Base-by-base conservation (phyloP, 805 yeast genomes). In the Jamesozyma lodderae region DNA sequence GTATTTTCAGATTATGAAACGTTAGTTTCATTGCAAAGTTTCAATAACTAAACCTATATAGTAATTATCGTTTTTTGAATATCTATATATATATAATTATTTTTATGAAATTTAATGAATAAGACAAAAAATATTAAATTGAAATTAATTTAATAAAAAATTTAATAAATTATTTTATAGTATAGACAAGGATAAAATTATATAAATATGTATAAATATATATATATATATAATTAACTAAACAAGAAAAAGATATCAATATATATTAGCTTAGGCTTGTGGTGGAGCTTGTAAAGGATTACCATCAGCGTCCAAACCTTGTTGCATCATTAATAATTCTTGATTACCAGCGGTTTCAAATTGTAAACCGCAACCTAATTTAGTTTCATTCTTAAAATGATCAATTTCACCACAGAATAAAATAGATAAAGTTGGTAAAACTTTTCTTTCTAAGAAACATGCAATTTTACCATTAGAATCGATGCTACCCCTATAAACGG, bases 331-430 rank as follows among this genome's bases (percentile, higher is more conserved):
- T 73, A 84, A 78, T 52, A 86, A 75, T 69, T 85, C 92, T 69
- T 88, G 95, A 57, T 83, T 79, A 59, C 96, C 96, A 41, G 92
- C 90, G 48, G 92, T 79, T 72, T 92, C 97, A 49, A 92, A 80
- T 70, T 90, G 96, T 54, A 92, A 72, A 63, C 96, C 97, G 53
- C 88, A 75, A 59, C 98, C 98, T 49, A 90, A 68, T 64, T 79
- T 81, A 47, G 88, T 79, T 44, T 86, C 68, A 57, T 72, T 72
- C 64, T 80, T 81, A 58, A 70, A 66, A 63, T 90, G 97, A 67
- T 90, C 96, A 45, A 90, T 76, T 67, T 88, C 95, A 56, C 95
- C 95, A 48, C 82, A 75, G 70, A 92, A 87, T 56, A 86, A 68
- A 40, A 92, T 72, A 22, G 95, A 81, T 43, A 88, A 77, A 35